Evolutionary conservation across 1,284 basidiomycete genomes (phyloP).

Genomic region (Naganishia albida): DNA sequence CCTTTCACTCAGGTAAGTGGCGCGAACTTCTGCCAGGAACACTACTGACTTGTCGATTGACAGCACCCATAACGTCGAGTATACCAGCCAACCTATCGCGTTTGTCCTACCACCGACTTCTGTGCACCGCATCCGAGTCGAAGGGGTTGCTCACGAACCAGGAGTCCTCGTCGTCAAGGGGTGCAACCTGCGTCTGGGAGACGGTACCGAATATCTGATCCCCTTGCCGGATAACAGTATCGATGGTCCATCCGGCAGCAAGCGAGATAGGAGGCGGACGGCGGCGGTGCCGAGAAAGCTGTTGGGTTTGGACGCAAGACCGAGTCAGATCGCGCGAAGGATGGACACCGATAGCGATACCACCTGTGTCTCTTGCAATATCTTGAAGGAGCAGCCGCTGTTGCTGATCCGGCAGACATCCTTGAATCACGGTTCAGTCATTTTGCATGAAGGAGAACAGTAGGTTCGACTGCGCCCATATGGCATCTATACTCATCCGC

Average conservation of each 20-base stretch:
- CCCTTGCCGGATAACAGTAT: slow-evolving; percentile 13
- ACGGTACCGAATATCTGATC: slow-evolving; percentile 62
- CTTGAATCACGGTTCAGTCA: slow-evolving; percentile 83
- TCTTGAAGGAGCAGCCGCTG: slow-evolving; percentile 66
- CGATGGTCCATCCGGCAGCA: slow-evolving; percentile 56
- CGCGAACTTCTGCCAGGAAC: background rate
- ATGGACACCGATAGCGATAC: slow-evolving; percentile 33
- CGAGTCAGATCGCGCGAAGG: slow-evolving; percentile 48
- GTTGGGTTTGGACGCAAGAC: slow-evolving; percentile 17
- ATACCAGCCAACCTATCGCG: slow-evolving; percentile 64
- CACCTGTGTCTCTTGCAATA: slow-evolving; percentile 3
- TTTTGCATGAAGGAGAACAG: slow-evolving; percentile 92
- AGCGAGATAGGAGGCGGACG: slow-evolving; percentile 54
- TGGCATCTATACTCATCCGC: background rate
- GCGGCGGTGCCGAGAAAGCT: slow-evolving; percentile 24
- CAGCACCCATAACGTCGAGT: slow-evolving; percentile 78
- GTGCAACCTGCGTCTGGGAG: slow-evolving; percentile 72
- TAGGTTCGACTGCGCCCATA: slow-evolving; percentile 52
- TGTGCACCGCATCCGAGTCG: slow-evolving; percentile 70
- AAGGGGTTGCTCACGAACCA: slow-evolving; percentile 65
- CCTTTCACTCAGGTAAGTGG: slow-evolving; percentile 71
- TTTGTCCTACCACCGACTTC: slow-evolving; percentile 72
- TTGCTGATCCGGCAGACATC: slow-evolving; percentile 82
- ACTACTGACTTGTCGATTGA: slow-evolving; percentile 18
- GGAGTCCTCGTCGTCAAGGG: slow-evolving; percentile 76